Base-by-base conservation (phyloP, 208 protist genomes). In the Trichomonas vaginalis region DNA sequence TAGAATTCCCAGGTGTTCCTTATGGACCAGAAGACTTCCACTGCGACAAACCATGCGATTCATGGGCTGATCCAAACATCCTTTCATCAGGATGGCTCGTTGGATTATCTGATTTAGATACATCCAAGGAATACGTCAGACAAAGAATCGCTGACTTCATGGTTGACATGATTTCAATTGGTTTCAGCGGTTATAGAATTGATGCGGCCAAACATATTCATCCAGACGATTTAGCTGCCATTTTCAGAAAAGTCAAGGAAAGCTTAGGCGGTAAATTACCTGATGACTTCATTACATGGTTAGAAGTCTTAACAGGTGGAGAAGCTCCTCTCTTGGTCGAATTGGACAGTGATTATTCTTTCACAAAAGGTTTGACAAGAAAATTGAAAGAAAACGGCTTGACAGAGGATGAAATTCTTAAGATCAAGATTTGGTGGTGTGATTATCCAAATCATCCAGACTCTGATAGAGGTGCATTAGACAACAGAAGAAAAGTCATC, bases 151-250 rank as follows among this genome's bases (percentile, higher is more conserved):
- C 97, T 32, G 97, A 97, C n/a, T 98, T 97, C 79, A 92, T 98
- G 49, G 96, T 96, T 92, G 96, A 97, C 35, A 40, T 97, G 17
- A n/a, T 97, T 2, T 46, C 39, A 9, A 95, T 96, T 10, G 97
- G 97, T 23, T 96, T 97, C 79, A 87, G 35, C 46, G 96, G 96
- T 70, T 97, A 97, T 45, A 95, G 97, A 61, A 87, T 97, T 90
- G 97, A 97, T 83, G 97, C 97, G 1, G 97, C 97, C 21, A 98
- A 98, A 82, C 97, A 98, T 47, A 98, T 98, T 61, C 47, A 97
- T 17, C 97, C 97, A 9, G 39, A 95, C 39, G 97, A 97, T 90
- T 56, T 98, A 12, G 96, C 92, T 47, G 96, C 23, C 3, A 98
- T 98, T 0, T 97, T 98, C 56, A 45, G 39, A 15, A 97, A 97